These are phyloP conservation scores for Ogataea philodendri DNA, from an alignment of 805 yeast species.

Conservation along the genomic window DNA sequence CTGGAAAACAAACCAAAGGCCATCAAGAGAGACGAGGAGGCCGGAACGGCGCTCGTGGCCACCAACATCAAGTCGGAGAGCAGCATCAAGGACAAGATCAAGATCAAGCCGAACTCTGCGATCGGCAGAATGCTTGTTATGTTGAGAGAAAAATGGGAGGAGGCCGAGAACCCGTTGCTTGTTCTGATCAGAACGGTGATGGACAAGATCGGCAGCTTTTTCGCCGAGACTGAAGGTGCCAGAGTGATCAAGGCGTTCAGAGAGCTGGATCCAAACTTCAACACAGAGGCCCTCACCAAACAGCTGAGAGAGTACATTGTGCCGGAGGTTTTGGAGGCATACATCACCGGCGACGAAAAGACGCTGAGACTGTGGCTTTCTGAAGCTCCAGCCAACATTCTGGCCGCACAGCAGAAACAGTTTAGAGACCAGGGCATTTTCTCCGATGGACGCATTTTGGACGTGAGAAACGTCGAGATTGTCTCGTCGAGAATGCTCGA, in stretches of 20 bases:
- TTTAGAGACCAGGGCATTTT: slow-evolving; percentile 86
- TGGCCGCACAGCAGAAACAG: slow-evolving; percentile 90
- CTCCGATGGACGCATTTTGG: slow-evolving; percentile 88
- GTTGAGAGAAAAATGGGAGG: slow-evolving; percentile 78
- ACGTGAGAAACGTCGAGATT: slow-evolving; percentile 92
- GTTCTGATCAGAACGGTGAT: slow-evolving; percentile 74
- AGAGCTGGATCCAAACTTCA: slow-evolving; percentile 87
- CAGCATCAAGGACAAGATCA: slow-evolving; percentile 52
- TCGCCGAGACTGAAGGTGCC: slow-evolving; percentile 95
- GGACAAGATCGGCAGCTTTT: slow-evolving; percentile 80
- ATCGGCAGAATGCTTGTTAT: slow-evolving; percentile 64
- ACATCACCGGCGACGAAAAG: slow-evolving; percentile 83
- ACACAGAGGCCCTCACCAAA: slow-evolving; percentile 69
- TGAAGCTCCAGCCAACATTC: slow-evolving; percentile 95
- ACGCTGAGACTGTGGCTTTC: slow-evolving; percentile 87
- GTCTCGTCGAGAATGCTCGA: slow-evolving; percentile 83
- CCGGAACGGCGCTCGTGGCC: slow-evolving; percentile 78
- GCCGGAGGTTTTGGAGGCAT: slow-evolving; percentile 95
- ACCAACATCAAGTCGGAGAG: slow-evolving; percentile 72
- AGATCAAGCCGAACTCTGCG: slow-evolving; percentile 63
- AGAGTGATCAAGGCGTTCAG: slow-evolving; percentile 84
- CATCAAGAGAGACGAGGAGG: slow-evolving; percentile 74
- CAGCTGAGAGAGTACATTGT: slow-evolving; percentile 88
- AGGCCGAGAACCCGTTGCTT: slow-evolving; percentile 88
- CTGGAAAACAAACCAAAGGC: slow-evolving; percentile 57